Conservation (phyloP, 2,329 filamentous ascomycete species). For the Talaromyces sp. region DNA sequence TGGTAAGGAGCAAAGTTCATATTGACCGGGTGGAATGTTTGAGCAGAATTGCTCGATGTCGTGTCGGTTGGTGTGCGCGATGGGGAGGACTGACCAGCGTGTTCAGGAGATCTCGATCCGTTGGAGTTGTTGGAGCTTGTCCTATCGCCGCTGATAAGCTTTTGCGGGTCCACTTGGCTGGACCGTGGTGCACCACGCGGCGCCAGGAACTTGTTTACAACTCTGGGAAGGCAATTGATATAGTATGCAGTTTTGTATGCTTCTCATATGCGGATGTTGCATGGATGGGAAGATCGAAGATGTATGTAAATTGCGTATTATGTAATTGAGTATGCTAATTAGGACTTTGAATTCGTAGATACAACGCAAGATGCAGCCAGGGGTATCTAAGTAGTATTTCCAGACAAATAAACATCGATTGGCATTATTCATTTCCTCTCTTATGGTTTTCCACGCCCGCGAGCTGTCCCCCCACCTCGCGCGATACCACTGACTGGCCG, state of each 20-base stretch:
- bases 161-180: neutral
- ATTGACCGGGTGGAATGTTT: neutral
- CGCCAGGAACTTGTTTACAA: neutral
- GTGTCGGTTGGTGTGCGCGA: neutral
- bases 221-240: no score
- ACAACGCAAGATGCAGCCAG: slow-evolving; percentile 1
- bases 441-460: slow-evolving; percentile 23
- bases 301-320: neutral
- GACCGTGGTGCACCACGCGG: neutral
- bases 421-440: neutral
- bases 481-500: slow-evolving; percentile 35
- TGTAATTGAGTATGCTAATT: neutral
- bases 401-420: neutral
- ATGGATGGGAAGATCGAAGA: neutral
- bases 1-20: slow-evolving; percentile 99
- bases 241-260: neutral
- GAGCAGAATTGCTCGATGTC: neutral
- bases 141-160: neutral
- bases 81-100: neutral
- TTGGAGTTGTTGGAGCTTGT: neutral
- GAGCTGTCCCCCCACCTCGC: slow-evolving; percentile 27
- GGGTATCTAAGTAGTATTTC: neutral
- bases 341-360: neutral
- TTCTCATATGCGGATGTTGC: neutral
- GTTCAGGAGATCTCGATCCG: neutral